These are phyloP conservation scores for Phyllosticta citrichinensis DNA, from an alignment of 2,329 filamentous ascomycete species.

Conservation along the genomic window DNA sequence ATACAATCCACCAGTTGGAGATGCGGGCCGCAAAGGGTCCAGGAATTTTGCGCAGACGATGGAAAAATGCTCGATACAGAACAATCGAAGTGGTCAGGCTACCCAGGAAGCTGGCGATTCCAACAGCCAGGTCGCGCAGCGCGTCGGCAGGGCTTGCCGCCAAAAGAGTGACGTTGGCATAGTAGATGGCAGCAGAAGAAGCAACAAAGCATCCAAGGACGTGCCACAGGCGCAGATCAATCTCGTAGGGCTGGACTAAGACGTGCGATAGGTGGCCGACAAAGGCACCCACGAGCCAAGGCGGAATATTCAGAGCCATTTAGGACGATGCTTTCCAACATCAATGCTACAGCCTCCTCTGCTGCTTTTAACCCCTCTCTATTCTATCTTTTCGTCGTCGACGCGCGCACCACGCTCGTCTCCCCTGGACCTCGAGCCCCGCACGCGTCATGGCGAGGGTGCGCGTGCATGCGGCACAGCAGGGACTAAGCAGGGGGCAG, in stretches of 20 bases:
- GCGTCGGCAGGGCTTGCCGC: neutral
- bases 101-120: neutral
- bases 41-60: slow-evolving; percentile 25
- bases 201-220: neutral
- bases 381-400: neutral
- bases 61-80: slow-evolving; percentile 24
- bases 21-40: slow-evolving; percentile 27
- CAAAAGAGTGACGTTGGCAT: neutral
- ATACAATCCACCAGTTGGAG: slow-evolving; percentile 18
- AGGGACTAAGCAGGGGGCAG: neutral
- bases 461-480: neutral
- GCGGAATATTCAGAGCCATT: neutral
- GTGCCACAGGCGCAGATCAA: neutral
- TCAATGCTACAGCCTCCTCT: neutral
- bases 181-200: neutral
- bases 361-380: neutral
- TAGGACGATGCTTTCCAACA: neutral
- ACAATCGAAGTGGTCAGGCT: neutral
- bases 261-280: neutral
- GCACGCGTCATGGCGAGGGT: neutral
- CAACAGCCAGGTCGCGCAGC: neutral
- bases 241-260: neutral
- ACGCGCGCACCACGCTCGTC: neutral
- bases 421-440: neutral
- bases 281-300: neutral